These are phyloP conservation scores for Botryotinia globosa DNA, from an alignment of 2,329 filamentous ascomycete genomes.

Conservation along the genomic window DNA sequence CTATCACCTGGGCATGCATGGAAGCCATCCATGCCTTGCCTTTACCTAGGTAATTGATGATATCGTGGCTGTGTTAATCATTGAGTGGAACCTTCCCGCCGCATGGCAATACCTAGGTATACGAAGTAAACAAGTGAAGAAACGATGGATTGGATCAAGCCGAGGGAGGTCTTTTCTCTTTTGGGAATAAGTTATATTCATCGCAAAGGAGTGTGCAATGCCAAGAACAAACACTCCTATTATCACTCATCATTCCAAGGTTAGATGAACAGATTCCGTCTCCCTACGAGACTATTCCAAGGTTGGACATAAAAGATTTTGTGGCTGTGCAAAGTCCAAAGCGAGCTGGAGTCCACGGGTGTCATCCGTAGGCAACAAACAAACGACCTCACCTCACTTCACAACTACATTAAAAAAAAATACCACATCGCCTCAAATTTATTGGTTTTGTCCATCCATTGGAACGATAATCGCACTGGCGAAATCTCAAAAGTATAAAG, in stretches of 20 bases:
- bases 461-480: background rate
- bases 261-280: background rate
- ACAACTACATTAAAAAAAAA: background rate
- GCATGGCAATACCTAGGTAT: background rate
- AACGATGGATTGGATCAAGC: background rate
- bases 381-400: background rate
- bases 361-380: background rate
- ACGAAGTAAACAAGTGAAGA: background rate
- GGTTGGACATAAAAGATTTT: background rate
- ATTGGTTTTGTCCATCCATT: background rate
- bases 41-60: too few species aligned
- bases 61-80: constrained; percentile 1
- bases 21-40: background rate
- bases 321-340: constrained; percentile 6
- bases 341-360: too few species aligned
- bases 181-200: background rate
- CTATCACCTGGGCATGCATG: background rate
- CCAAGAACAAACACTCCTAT: background rate
- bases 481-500: background rate
- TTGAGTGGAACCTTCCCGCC: background rate
- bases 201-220: background rate
- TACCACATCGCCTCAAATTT: background rate
- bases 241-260: background rate
- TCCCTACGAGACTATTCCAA: background rate
- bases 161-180: background rate